phyloP scores from a whole-genome alignment of 148 eudicot genomes.

The Amaranthus palmeri region DNA sequence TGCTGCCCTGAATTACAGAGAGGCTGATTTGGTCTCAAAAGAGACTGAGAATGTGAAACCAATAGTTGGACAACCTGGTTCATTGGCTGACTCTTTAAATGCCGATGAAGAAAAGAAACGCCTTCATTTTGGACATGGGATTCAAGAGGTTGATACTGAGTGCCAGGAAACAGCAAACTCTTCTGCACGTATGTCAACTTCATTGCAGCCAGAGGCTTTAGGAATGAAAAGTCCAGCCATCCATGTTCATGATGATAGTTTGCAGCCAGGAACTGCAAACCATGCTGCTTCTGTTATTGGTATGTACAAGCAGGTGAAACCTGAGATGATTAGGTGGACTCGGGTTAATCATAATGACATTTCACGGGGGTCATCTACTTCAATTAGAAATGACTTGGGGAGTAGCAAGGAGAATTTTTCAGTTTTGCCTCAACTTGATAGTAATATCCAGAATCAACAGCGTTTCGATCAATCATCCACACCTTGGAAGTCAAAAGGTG shows the following conservation, averaged over 20 bases:
- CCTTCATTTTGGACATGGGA: conserved; percentile 25
- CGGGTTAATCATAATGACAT: conserved; percentile 39
- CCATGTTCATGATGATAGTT: conserved; percentile 31
- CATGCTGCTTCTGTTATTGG: conserved; percentile 31
- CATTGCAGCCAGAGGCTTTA: conserved; percentile 31
- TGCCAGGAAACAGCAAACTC: conserved; percentile 34
- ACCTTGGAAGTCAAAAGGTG: conserved; percentile 47
- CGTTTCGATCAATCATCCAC: conserved; percentile 38
- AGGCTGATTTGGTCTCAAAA: conserved; percentile 27
- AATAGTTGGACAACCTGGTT: conserved; percentile 28
- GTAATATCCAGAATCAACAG: conserved; percentile 36
- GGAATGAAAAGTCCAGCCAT: conserved; percentile 32
- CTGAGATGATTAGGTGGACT: conserved; percentile 46
- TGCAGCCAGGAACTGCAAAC: conserved; percentile 33
- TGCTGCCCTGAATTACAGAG: conserved; percentile 22
- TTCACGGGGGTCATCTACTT: conserved; percentile 32
- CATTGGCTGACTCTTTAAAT: conserved; percentile 25
- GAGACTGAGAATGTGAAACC: conserved; percentile 38
- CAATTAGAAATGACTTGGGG: conserved; percentile 34
- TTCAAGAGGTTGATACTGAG: conserved; percentile 34
- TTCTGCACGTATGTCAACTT: conserved; percentile 31
- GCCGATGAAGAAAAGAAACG: conserved; percentile 34
- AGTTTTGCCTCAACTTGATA: conserved; percentile 34
- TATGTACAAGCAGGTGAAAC: conserved; percentile 40
- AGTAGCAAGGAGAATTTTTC: conserved; percentile 38